Evolutionary conservation across 768 basidiomycete species (phyloP).

Genomic region (Daedaleopsis sinensis): DNA sequence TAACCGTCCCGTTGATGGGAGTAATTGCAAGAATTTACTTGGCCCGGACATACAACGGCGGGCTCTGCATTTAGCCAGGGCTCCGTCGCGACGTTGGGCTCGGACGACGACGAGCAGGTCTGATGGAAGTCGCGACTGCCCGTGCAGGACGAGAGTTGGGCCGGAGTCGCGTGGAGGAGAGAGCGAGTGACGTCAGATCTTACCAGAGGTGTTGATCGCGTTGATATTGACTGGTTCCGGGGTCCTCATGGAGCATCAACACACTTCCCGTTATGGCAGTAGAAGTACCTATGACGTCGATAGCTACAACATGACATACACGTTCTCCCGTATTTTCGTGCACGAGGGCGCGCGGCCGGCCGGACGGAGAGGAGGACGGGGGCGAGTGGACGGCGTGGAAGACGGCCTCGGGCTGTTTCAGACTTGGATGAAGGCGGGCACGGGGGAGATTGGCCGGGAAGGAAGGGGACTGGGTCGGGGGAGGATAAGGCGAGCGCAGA

Average conservation of each 20-base stretch:
- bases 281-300: not conserved
- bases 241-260: conserved; percentile 6
- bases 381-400: not conserved
- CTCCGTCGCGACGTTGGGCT: not conserved
- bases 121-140: conserved; percentile 4
- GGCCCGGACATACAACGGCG: not conserved
- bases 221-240: conserved; percentile 5
- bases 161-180: conserved; percentile 9
- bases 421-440: too few relatives aligned
- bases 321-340: too few relatives aligned
- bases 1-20: too few relatives aligned
- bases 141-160: conserved; percentile 1
- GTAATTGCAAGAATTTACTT: not conserved
- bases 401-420: not conserved
- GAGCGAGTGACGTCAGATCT: conserved; percentile 11
- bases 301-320: not conserved
- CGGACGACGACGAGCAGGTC: not conserved
- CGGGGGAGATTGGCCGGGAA: too few relatives aligned
- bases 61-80: not conserved
- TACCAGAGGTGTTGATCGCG: too few relatives aligned
- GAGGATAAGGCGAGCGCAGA: not conserved
- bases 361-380: not conserved
- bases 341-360: not conserved
- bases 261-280: not conserved
- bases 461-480: too few relatives aligned